These are phyloP conservation scores for Aspergillus sp. DNA, from an alignment of 2,329 filamentous ascomycete species.

Conservation along the genomic window DNA sequence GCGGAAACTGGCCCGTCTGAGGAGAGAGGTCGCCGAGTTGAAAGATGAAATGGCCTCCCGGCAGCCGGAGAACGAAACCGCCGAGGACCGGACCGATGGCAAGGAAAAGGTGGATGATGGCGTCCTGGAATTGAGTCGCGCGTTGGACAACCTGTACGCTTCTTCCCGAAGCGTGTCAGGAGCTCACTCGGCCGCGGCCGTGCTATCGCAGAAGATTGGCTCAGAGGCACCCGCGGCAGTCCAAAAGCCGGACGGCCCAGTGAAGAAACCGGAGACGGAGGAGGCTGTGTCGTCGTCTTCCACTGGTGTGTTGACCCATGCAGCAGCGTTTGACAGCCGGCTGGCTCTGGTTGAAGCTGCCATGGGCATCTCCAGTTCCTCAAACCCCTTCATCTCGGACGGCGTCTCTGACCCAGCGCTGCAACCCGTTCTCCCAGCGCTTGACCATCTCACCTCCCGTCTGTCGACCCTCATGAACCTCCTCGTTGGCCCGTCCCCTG, in stretches of 20 bases:
- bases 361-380: conserved; percentile 73
- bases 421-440: conserved; percentile 74
- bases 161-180: conserved; percentile 26
- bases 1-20: conserved; percentile 76
- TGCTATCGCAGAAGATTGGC: conserved; percentile 35
- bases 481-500: conserved; percentile 36
- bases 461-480: conserved; percentile 66
- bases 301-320: conserved; percentile 66
- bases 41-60: conserved; percentile 51
- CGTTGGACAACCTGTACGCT: conserved; percentile 64
- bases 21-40: conserved; percentile 76
- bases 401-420: conserved; percentile 51
- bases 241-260: conserved; percentile 5
- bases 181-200: conserved; percentile 34
- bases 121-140: conserved; percentile 67
- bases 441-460: conserved; percentile 78
- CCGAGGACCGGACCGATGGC: conserved; percentile 45
- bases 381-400: conserved; percentile 52
- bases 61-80: conserved; percentile 53
- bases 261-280: conserved; percentile 12
- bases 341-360: conserved; percentile 75
- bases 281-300: conserved; percentile 15
- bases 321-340: conserved; percentile 83
- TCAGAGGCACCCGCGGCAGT: conserved; percentile 12
- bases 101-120: conserved; percentile 51